Base-by-base conservation (phyloP, 805 yeast species). In the Pichia scutulata region DNA sequence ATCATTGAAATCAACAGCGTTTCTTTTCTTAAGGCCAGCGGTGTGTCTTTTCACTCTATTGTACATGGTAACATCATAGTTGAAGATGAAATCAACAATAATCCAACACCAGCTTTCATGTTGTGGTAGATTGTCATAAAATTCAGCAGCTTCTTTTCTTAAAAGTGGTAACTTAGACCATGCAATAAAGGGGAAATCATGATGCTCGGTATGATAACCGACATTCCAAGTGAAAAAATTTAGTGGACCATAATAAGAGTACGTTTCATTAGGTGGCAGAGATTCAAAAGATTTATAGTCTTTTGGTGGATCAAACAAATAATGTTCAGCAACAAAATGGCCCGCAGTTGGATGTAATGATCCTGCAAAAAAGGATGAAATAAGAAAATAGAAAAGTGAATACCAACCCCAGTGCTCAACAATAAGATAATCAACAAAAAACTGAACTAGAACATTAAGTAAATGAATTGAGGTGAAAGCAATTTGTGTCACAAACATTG, bases 241-340 rank as follows among this genome's bases (percentile, higher is more conserved):
- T 57, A 89, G 73, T 24, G 79, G 68, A 0, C 97, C 97, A 60
- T 89, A 89, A 68, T 89, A 89, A 8, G 95, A 85, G 62, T 82
- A 89, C 0, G 97, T 89, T 63, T 89, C 97, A 9, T 78, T 70
- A 0, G 92, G 90, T 18, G 85, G 81, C 2, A 64, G 55, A 33
- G 69, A 74, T 14, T 57, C 59, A 44, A 56, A 60, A 26, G 57
- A 53, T 19, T 52, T 51, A 46, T 64, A 69, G 36, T 55, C 50
- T 42, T 66, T 55, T 16, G 76, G 74, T 39, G 87, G 84, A 55
- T 81, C 71, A 65, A 88, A 73, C 14, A 88, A 80, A 62, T 87
- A 88, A 65, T 89, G 97, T 64, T 89, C 97, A n/a, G 96, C 92
- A 56, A 89, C 87, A 68, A 89, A 89, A 69, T 89, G 97, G 21